Percentiles rank a stretch among this genome's conserved stretches.
Conservation (phyloP, 2,329 filamentous ascomycete genomes). For the Aspergillus phoenicis region DNA sequence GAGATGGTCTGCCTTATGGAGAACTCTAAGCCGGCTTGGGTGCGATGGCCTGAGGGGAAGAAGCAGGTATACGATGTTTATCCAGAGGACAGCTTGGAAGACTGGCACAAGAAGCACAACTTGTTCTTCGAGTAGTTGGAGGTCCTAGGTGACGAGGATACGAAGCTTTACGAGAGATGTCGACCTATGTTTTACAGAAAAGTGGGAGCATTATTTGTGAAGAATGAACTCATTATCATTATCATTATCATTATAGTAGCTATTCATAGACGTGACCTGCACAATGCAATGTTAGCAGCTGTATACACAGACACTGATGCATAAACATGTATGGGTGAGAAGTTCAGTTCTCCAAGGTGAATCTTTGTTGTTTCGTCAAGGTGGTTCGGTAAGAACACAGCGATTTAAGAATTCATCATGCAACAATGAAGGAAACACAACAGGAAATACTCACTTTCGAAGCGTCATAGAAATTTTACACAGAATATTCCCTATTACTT, state of each 20-base stretch:
- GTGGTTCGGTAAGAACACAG: conserved; percentile 66
- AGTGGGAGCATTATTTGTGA: not conserved
- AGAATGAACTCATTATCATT: not conserved
- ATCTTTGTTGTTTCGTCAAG: conserved; percentile 59
- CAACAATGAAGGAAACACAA: conserved; percentile 14
- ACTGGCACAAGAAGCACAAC: conserved; percentile 50
- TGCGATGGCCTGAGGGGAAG: conserved; percentile 52
- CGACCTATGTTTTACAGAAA: conserved; percentile 2
- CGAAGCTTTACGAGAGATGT: conserved; percentile 8
- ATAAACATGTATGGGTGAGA: conserved; percentile 14
- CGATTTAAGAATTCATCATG: conserved; percentile 64
- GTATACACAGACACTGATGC: conserved; percentile 12
- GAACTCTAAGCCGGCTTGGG: conserved; percentile 50
- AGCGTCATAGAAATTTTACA: conserved; percentile 8
- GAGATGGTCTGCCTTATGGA: conserved; percentile 52
- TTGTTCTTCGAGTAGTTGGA: conserved; percentile 32
- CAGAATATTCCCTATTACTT: conserved; percentile 21
- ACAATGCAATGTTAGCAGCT: conserved; percentile 28
- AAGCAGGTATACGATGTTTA: conserved; percentile 47
- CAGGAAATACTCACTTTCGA: conserved; percentile 25
- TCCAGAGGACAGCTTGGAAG: conserved; percentile 45
- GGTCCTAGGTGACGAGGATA: not conserved
- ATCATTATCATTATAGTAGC: not conserved
- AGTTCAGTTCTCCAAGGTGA: conserved; percentile 69
- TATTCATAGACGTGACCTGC: not conserved